These are phyloP conservation scores for Aspergillus avenaceus DNA, from an alignment of 495 filamentous ascomycete species.

Conservation along the genomic window DNA sequence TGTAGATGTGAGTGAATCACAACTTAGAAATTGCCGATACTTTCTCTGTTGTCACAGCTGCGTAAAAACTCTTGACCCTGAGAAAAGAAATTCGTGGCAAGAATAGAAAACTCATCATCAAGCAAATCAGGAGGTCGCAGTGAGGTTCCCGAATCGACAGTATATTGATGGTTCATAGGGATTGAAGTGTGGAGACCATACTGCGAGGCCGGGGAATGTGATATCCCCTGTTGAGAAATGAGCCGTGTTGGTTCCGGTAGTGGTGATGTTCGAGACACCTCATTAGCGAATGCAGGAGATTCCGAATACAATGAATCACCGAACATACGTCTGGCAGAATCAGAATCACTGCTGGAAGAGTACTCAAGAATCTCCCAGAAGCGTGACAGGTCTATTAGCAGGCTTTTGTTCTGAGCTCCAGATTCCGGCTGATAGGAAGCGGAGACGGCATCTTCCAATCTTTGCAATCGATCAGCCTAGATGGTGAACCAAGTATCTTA, in stretches of 20 bases:
- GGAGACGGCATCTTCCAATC: slow-evolving; percentile 42
- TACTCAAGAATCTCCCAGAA: slow-evolving; percentile 51
- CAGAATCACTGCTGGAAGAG: slow-evolving; percentile 39
- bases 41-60: slow-evolving; percentile 34
- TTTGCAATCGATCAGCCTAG: slow-evolving; percentile 39
- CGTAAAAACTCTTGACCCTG: slow-evolving; percentile 43
- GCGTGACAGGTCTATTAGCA: slow-evolving; percentile 44
- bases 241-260: slow-evolving; percentile 43
- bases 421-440: slow-evolving; percentile 40
- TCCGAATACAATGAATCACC: slow-evolving; percentile 35
- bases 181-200: slow-evolving; percentile 17
- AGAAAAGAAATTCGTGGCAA: slow-evolving; percentile 47
- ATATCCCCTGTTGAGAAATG: slow-evolving; percentile 16
- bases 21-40: slow-evolving; percentile 38
- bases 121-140: slow-evolving; percentile 28
- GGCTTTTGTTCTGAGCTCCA: slow-evolving; percentile 36
- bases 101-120: slow-evolving; percentile 44
- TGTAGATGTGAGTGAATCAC: no score
- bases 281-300: slow-evolving; percentile 18
- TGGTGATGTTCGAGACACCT: slow-evolving; percentile 43
- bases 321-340: slow-evolving; percentile 38
- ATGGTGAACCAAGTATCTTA: neutral
- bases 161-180: slow-evolving; percentile 17
- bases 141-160: slow-evolving; percentile 17
- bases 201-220: slow-evolving; percentile 9